A percentile compares a stretch with the other conserved stretches of the same genome.
These are phyloP conservation scores for Aspergillus sp. DNA, from an alignment of 2,329 filamentous ascomycete species.

Conservation along the genomic window DNA sequence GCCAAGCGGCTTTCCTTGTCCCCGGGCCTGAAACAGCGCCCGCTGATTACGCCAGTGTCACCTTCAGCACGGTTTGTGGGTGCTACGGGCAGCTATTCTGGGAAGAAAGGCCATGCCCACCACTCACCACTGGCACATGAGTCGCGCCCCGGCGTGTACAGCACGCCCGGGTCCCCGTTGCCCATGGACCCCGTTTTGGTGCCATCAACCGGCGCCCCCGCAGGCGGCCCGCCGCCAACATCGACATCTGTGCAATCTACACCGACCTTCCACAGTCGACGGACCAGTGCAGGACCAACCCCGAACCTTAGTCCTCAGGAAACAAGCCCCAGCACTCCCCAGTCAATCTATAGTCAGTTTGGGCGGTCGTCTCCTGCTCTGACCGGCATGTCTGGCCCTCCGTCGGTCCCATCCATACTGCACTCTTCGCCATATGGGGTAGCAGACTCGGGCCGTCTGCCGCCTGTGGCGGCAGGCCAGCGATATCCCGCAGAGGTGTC, in stretches of 20 bases:
- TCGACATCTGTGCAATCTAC: slow-evolving; percentile 24
- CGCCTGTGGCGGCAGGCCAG: slow-evolving; percentile 14
- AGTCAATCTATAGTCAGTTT: slow-evolving; percentile 25
- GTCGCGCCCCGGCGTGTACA: slow-evolving; percentile 21
- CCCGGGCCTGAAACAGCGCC: slow-evolving; percentile 22
- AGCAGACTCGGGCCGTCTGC: slow-evolving; percentile 20
- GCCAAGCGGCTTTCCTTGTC: slow-evolving; percentile 25
- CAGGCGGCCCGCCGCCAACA: slow-evolving; percentile 5
- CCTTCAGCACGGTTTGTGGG: slow-evolving; percentile 29
- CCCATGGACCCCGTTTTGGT: slow-evolving; percentile 17
- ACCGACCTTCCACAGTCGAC: slow-evolving; percentile 24
- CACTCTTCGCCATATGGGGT: slow-evolving; percentile 15
- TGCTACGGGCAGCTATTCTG: slow-evolving; percentile 18
- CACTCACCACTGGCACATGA: slow-evolving; percentile 31
- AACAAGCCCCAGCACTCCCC: slow-evolving; percentile 27
- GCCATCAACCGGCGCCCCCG: slow-evolving; percentile 10
- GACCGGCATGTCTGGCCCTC: slow-evolving; percentile 13
- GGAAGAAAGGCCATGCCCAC: slow-evolving; percentile 21
- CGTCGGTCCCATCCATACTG: slow-evolving; percentile 10
- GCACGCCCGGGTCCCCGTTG: slow-evolving; percentile 19
- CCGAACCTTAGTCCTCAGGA: slow-evolving; percentile 28
- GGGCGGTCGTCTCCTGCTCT: slow-evolving; percentile 24
- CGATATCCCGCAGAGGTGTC: slow-evolving; percentile 10
- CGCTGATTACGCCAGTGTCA: slow-evolving; percentile 28
- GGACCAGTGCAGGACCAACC: slow-evolving; percentile 23